Evolutionary conservation across 108 stramenopile genomes (phyloP), one percentile per base, ranked within the genome.

Genomic region (Nitzschia sp.): DNA sequence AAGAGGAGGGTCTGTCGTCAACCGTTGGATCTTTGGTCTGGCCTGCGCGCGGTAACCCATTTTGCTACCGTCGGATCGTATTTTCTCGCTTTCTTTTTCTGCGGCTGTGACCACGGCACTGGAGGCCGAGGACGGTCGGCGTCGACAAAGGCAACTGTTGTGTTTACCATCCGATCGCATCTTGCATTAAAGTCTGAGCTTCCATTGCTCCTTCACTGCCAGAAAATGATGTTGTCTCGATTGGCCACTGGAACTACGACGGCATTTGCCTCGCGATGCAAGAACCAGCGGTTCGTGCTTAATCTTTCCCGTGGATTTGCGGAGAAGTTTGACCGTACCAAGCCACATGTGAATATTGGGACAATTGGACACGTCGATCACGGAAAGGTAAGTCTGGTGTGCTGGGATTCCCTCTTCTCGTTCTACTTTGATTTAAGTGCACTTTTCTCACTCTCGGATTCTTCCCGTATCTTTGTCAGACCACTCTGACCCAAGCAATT

Each of bases 361-460:
- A 99, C 99, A 67, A 99, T 99, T 70, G 99, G 99, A 53, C 98
- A 99, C 68, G 97, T 98, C 76, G 99, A 99, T 83, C 99, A 99
- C 85, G 99, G 99, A 66, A 99, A 99, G 61, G 61, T 62, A 26
- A 8, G 38, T 38, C 21, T 51, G 11, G 13, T 42, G 38, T 42
- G 38, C 38, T 42, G 38, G n/a, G n/a, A n/a, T 13, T 42, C 38
- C 13, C 6, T 42, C 9, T 13, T 9, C 13, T 42, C 38, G 13
- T 42, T 42, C 13, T 6, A 13, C 38, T 13, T 42, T 42, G 38
- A 42, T 42, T 42, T n/a, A n/a, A n/a, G n/a, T n/a, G n/a, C n/a
- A 42, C 13, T 42, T 42, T 42, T 6, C 38, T 13, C 38, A 42
- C 38, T 42, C 13, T 42, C 13, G 38, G 38, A 42, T 13, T 42